Conservation (phyloP, 257 asterid genomes). For the Solanum gandarillasii region DNA sequence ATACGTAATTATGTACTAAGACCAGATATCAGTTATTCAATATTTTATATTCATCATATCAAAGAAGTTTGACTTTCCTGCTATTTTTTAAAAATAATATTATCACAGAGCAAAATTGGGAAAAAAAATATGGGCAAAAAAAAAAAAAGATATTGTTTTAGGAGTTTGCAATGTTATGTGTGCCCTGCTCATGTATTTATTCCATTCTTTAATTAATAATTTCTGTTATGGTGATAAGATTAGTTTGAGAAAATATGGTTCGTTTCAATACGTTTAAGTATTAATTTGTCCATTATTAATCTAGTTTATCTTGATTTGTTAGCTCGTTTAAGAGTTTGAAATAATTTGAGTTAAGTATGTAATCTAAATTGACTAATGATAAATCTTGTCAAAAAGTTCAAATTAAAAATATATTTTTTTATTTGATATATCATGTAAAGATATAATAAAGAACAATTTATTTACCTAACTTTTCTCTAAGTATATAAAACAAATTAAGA, state of each 20-base stretch:
- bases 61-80: neutral
- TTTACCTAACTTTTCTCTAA: neutral
- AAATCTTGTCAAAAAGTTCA: neutral
- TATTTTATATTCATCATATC: neutral
- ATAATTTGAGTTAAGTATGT: neutral
- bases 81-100: neutral
- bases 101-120: neutral
- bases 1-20: neutral
- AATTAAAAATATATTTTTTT: neutral
- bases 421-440: neutral
- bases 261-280: neutral
- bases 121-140: neutral
- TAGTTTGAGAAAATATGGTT: rapidly evolving
- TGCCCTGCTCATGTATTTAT: neutral
- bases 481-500: neutral
- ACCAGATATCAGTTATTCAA: neutral
- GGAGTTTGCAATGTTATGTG: neutral
- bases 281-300: neutral
- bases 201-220: neutral
- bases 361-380: neutral
- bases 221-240: rapidly evolving
- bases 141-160: neutral
- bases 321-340: neutral
- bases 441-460: neutral
- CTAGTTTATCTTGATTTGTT: neutral